phyloP scores from a whole-genome alignment of 108 stramenopile species.

The Bacterosira constricta region DNA sequence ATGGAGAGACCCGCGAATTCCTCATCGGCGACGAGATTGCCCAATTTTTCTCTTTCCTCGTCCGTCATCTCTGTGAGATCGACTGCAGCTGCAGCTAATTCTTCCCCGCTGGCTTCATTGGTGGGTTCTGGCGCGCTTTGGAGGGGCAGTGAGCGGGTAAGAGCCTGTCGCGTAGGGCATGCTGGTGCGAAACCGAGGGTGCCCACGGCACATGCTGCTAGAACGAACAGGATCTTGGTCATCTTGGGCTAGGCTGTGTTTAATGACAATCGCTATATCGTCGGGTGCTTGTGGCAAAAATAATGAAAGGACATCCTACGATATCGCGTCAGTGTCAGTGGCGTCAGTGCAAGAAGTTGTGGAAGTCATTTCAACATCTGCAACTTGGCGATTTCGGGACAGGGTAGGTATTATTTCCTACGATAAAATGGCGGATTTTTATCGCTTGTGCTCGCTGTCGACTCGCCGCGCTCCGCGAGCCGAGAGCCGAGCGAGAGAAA shows the following conservation, averaged over 20 bases:
- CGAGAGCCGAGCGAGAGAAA: no score
- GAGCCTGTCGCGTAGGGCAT: background rate
- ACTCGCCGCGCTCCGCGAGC: no score
- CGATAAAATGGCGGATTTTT: no score
- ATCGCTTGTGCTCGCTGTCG: no score
- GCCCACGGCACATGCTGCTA: conserved; percentile 6
- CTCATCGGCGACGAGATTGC: conserved; percentile 82
- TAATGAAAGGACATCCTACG: no score
- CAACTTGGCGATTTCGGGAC: no score
- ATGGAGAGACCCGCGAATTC: conserved; percentile 79
- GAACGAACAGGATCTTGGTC: conserved; percentile 1
- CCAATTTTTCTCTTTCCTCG: conserved; percentile 59
- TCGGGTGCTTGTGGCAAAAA: no score
- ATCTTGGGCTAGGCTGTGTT: background rate
- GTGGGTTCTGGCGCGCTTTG: conserved; percentile 2
- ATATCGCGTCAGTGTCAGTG: no score
- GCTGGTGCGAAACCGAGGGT: conserved; percentile 7
- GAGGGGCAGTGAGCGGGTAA: background rate
- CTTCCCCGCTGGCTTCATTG: background rate
- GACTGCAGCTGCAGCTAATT: no score
- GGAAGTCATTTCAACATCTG: background rate
- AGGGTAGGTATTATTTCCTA: no score
- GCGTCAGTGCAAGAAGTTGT: background rate
- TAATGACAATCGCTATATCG: background rate
- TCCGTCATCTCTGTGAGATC: conserved; percentile 45